Percentiles rank a stretch among this genome's conserved stretches.
Conservation (phyloP, 75 land plant species). For the Pinus tabuliformis region DNA sequence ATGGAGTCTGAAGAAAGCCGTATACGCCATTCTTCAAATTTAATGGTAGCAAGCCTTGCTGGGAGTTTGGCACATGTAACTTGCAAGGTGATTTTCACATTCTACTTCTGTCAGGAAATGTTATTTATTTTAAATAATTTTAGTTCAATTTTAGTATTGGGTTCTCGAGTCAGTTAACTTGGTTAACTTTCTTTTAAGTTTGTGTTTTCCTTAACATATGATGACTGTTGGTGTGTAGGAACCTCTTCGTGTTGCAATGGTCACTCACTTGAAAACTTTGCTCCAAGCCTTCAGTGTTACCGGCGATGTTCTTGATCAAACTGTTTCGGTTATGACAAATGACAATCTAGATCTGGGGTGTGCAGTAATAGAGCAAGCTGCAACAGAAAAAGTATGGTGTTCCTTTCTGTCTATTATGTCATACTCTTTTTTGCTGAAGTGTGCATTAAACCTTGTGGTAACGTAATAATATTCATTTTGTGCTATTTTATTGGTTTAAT, state of each 20-base stretch:
- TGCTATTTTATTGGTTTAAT: too few relatives aligned
- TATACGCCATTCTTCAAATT: slow-evolving; percentile 73
- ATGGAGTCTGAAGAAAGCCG: slow-evolving; percentile 92
- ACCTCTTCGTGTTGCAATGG: slow-evolving; percentile 84
- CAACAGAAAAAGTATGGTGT: slow-evolving; percentile 76
- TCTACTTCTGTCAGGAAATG: neutral
- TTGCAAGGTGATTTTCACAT: slow-evolving; percentile 68
- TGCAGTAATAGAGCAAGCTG: slow-evolving; percentile 91
- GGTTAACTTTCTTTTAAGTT: neutral
- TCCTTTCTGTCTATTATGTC: neutral
- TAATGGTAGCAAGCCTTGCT: slow-evolving; percentile 95
- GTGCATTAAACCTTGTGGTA: neutral
- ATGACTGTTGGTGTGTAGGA: slow-evolving; percentile 41
- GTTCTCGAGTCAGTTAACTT: neutral
- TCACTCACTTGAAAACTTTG: slow-evolving; percentile 55
- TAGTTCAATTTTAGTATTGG: neutral
- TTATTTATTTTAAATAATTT: too few relatives aligned
- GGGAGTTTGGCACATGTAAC: slow-evolving; percentile 99
- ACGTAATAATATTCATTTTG: neutral
- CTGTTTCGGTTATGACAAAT: slow-evolving; percentile 74
- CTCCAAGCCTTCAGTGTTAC: slow-evolving; percentile 51
- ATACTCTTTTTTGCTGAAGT: neutral
- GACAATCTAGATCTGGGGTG: slow-evolving; percentile 98
- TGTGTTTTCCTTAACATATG: neutral
- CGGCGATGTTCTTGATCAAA: slow-evolving; percentile 69